Conservation (phyloP, 2,329 filamentous ascomycete genomes). For the Ceratocystis albifundus region DNA sequence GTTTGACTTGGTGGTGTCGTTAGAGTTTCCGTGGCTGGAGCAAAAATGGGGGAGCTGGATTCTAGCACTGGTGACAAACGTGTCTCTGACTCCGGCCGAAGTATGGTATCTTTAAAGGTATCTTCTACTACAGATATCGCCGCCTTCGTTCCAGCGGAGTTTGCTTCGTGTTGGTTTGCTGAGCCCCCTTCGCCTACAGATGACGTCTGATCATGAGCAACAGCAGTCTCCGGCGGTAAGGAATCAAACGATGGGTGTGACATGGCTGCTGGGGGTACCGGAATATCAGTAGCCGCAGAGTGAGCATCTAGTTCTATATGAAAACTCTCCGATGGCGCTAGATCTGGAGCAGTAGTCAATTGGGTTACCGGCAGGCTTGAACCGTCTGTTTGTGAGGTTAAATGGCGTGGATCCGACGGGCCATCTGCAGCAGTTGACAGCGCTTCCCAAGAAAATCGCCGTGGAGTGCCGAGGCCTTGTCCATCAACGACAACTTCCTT, state of each 20-base stretch:
- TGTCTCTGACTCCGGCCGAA: neutral
- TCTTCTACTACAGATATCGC: neutral
- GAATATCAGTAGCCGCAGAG: neutral
- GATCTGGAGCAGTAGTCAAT: neutral
- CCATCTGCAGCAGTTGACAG: neutral
- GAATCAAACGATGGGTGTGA: neutral
- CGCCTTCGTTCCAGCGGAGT: neutral
- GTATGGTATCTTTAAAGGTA: neutral
- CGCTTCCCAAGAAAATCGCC: slow-evolving; percentile 21
- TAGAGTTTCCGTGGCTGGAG: neutral
- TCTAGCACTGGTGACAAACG: neutral
- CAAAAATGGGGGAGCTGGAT: neutral
- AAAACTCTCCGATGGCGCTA: neutral
- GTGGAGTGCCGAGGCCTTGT: neutral
- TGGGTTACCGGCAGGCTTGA: neutral
- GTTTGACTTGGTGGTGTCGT: slow-evolving; percentile 10
- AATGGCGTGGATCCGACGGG: neutral
- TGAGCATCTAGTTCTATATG: neutral
- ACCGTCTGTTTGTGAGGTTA: neutral
- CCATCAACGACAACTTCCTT: slow-evolving; percentile 10
- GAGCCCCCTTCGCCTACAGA: neutral
- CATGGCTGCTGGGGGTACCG: neutral
- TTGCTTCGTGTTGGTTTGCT: neutral
- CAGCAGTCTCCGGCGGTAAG: neutral
- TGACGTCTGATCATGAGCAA: neutral